Percentiles rank a stretch among this genome's conserved stretches.
Evolutionary conservation across 495 filamentous ascomycete genomes (phyloP).

Genomic region (Talaromyces liani): DNA sequence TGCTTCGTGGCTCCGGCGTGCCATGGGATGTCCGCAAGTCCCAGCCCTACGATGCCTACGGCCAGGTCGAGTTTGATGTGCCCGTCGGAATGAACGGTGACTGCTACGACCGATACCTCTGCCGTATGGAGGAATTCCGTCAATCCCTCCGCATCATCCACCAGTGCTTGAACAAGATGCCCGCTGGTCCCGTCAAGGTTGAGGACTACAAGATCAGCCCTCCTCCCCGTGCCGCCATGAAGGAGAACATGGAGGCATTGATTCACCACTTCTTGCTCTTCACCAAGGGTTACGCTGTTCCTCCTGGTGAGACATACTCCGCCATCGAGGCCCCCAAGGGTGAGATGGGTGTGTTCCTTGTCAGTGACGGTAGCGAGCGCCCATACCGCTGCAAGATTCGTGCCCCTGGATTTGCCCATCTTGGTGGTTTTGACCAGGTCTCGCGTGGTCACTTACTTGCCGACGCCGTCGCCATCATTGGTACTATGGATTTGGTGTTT

Average conservation of each 20-base stretch:
- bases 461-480: constrained; percentile 95
- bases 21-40: constrained; percentile 97
- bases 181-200: constrained; percentile 82
- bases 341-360: constrained; percentile 98
- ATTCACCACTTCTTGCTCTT: constrained; percentile 99
- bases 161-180: constrained; percentile 99
- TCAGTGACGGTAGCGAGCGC: constrained; percentile 90
- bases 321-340: constrained; percentile 98
- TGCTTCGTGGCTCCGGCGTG: constrained; percentile 96
- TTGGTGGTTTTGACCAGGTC: constrained; percentile 90
- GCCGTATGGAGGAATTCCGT: constrained; percentile 99
- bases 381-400: constrained; percentile 98
- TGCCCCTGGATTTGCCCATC: constrained; percentile 93
- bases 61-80: constrained; percentile 95
- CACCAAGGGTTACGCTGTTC: constrained; percentile 95
- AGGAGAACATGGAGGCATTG: constrained; percentile 99
- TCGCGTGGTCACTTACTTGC: constrained; percentile 86
- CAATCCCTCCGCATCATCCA: constrained; percentile 96
- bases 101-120: constrained; percentile 98
- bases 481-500: constrained; percentile 81
- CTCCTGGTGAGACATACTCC: constrained; percentile 96
- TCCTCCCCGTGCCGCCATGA: constrained; percentile 95
- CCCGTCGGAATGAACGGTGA: constrained; percentile 95
- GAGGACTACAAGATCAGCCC: constrained; percentile 99
- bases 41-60: constrained; percentile 95